Evolutionary conservation across 169 alveolate genomes (phyloP).

Genomic region (Plasmodium inui): DNA sequence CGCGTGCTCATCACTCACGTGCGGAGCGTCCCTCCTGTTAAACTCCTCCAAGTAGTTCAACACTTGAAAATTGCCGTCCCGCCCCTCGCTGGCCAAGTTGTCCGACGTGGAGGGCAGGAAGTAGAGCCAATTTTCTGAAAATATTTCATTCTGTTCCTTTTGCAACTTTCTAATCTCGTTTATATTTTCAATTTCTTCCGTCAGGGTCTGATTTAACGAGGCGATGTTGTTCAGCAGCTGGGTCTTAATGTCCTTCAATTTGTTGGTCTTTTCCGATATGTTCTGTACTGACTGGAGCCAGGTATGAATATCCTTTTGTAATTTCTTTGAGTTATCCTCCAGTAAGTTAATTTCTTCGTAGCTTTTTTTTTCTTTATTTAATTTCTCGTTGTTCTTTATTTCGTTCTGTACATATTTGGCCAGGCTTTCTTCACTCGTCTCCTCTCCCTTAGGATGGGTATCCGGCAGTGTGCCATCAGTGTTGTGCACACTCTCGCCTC

Average conservation of each 20-base stretch:
- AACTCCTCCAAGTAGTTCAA: constrained; percentile 20
- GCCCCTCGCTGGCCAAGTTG: not conserved
- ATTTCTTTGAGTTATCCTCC: constrained; percentile 39
- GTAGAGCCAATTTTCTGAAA: constrained; percentile 64
- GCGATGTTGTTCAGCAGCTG: constrained; percentile 54
- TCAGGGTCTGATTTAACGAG: constrained; percentile 50
- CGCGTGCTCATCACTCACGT: not conserved
- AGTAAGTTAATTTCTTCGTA: constrained; percentile 19
- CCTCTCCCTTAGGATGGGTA: not conserved
- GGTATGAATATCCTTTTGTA: constrained; percentile 39
- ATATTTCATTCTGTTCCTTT: constrained; percentile 49
- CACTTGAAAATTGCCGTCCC: not conserved
- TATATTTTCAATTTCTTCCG: constrained; percentile 69
- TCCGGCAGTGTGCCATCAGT: not conserved
- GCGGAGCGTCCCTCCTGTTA: not conserved
- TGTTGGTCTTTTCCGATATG: constrained; percentile 43
- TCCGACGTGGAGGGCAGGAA: constrained; percentile 43
- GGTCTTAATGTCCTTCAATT: constrained; percentile 39
- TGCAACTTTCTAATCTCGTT: constrained; percentile 63
- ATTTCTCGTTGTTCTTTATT: constrained; percentile 6
- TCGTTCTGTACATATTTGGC: constrained; percentile 20
- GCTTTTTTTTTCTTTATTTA: constrained; percentile 40
- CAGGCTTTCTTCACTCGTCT: not conserved
- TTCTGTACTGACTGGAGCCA: constrained; percentile 43
- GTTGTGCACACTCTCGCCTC: not conserved